Conservation (phyloP, 495 filamentous ascomycete genomes). For the Chlorociboria aeruginascens region DNA sequence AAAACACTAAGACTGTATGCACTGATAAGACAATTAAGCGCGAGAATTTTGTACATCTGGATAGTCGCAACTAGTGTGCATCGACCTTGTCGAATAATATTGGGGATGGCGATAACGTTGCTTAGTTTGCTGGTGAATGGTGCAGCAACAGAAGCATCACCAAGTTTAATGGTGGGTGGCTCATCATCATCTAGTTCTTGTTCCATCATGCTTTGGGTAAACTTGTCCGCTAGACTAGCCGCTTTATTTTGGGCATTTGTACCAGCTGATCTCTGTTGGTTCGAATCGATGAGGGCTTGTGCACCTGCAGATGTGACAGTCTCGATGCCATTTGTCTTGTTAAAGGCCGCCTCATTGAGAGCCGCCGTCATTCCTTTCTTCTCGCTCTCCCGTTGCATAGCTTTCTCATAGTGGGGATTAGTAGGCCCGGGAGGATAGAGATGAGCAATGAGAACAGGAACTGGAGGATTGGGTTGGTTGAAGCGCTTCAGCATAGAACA, state of each 20-base stretch:
- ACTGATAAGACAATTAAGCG: conserved; percentile 94
- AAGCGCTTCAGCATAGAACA: conserved; percentile 79
- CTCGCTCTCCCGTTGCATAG: conserved; percentile 68
- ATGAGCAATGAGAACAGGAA: conserved; percentile 83
- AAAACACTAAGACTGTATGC: conserved; percentile 95
- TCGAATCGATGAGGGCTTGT: conserved; percentile 52
- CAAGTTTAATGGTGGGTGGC: conserved; percentile 91
- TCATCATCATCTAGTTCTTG: conserved; percentile 78
- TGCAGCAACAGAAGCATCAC: conserved; percentile 92
- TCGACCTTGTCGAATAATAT: conserved; percentile 94
- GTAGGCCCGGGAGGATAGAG: conserved; percentile 81
- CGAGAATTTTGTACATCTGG: conserved; percentile 99
- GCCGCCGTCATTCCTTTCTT: conserved; percentile 50
- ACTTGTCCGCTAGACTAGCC: conserved; percentile 71
- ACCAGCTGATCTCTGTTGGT: conserved; percentile 40
- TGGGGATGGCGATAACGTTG: conserved; percentile 93
- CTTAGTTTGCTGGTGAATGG: conserved; percentile 97
- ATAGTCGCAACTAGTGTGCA: conserved; percentile 97
- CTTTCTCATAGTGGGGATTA: conserved; percentile 95
- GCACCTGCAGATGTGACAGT: conserved; percentile 61
- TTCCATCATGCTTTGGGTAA: conserved; percentile 84
- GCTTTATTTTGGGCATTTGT: conserved; percentile 57
- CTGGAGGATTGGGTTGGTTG: conserved; percentile 81
- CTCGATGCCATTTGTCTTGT: conserved; percentile 43
- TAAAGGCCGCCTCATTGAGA: conserved; percentile 22